These are phyloP conservation scores for Coemansia sp. DNA, from an alignment of 192 early-diverging fungal species.

Conservation along the genomic window DNA sequence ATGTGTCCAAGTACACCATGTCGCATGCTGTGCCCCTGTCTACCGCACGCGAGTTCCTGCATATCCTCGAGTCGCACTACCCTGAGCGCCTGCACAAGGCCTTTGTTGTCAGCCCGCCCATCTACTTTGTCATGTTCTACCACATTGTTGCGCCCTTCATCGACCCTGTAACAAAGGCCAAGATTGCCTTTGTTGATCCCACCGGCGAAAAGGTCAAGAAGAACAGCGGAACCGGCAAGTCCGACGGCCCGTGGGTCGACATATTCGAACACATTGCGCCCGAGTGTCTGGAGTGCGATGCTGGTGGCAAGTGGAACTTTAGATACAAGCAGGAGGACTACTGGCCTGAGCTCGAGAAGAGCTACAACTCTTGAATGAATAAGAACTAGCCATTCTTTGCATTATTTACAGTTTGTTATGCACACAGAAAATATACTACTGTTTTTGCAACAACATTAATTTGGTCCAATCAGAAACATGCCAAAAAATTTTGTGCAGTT, in stretches of 20 bases:
- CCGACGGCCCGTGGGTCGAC: conserved; percentile 39
- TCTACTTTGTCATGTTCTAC: conserved; percentile 82
- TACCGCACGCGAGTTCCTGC: conserved; percentile 73
- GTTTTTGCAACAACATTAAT: neutral
- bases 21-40: conserved; percentile 65
- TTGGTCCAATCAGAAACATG: neutral
- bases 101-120: conserved; percentile 75
- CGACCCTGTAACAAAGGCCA: conserved; percentile 82
- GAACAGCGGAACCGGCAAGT: neutral
- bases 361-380: conserved; percentile 11
- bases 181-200: conserved; percentile 79
- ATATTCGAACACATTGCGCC: conserved; percentile 26
- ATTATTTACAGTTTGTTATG: neutral
- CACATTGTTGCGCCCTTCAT: conserved; percentile 85
- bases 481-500: neutral
- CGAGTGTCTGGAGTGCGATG: conserved; percentile 60
- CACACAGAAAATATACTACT: neutral
- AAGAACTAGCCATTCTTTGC: neutral
- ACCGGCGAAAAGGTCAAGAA: conserved; percentile 40
- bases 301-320: conserved; percentile 70
- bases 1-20: conserved; percentile 70
- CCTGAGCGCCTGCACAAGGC: conserved; percentile 75
- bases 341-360: conserved; percentile 58
- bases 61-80: conserved; percentile 82
- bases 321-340: conserved; percentile 66